Percentiles rank a stretch among this genome's conserved stretches.
Conservation (phyloP, 1,139 yeast species). For the Saccharomycopsis hybrid region DNA sequence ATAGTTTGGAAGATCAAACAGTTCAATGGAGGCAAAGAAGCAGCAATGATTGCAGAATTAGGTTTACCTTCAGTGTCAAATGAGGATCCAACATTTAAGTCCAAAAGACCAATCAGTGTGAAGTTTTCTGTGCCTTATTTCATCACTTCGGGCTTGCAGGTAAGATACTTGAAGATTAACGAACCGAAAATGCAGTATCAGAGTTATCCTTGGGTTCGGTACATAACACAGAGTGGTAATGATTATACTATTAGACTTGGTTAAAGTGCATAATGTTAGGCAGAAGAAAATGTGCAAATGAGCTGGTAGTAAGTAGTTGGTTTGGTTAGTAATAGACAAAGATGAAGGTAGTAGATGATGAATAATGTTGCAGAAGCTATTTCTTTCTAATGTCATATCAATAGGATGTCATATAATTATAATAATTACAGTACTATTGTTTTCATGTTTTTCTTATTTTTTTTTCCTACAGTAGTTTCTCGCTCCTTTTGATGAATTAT, state of each 20-base stretch:
- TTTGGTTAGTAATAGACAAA: no score
- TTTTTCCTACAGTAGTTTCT: no score
- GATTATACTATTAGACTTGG: slow-evolving; percentile 78
- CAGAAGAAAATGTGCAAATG: no score
- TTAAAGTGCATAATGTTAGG: no score
- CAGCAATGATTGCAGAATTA: slow-evolving; percentile 82
- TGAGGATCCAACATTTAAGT: slow-evolving; percentile 39
- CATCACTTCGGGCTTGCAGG: slow-evolving; percentile 97
- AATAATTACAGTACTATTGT: no score
- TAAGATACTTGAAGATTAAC: slow-evolving; percentile 82
- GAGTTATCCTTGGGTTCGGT: slow-evolving; percentile 96
- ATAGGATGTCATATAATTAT: no score
- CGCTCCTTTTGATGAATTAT: no score
- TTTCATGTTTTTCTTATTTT: no score
- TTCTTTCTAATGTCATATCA: no score
- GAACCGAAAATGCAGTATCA: slow-evolving; percentile 95
- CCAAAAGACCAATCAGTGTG: slow-evolving; percentile 82
- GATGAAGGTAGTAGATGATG: no score
- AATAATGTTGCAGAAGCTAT: no score
- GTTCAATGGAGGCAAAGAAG: slow-evolving; percentile 92
- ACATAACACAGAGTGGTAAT: slow-evolving; percentile 88
- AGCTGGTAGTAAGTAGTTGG: no score
- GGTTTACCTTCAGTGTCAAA: slow-evolving; percentile 84
- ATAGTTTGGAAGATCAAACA: slow-evolving; percentile 89
- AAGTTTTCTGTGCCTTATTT: slow-evolving; percentile 94